Conservation (phyloP, 1,284 basidiomycete species). For the Ceratobasidium theobromae region DNA sequence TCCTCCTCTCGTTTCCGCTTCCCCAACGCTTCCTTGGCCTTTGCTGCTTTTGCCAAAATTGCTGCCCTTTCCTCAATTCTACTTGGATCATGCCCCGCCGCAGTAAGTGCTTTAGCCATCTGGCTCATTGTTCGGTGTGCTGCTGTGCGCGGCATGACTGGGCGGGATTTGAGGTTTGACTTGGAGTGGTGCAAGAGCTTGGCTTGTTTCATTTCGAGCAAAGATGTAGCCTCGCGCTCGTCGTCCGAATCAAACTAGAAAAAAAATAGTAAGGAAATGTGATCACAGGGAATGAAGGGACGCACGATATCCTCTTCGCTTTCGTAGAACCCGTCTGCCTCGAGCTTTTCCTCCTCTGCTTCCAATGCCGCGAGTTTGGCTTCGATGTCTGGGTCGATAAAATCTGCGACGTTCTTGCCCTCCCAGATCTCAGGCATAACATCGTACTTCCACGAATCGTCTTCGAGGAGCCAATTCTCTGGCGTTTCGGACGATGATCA, state of each 20-base stretch:
- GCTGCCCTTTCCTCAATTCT: slow-evolving; percentile 86
- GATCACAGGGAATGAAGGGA: no score
- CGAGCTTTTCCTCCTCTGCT: slow-evolving; percentile 91
- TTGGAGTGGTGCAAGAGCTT: slow-evolving; percentile 77
- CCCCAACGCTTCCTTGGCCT: slow-evolving; percentile 55
- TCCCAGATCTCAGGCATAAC: slow-evolving; percentile 95
- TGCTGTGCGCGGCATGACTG: slow-evolving; percentile 83
- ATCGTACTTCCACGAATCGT: slow-evolving; percentile 96
- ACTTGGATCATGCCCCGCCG: slow-evolving; percentile 87
- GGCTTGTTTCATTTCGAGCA: slow-evolving; percentile 70
- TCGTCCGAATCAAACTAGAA: slow-evolving; percentile 88
- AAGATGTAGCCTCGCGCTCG: slow-evolving; percentile 72
- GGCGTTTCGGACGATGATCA: no score
- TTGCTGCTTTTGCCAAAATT: slow-evolving; percentile 76
- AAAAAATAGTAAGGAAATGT: no score
- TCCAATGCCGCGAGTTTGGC: slow-evolving; percentile 97
- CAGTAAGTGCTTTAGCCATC: slow-evolving; percentile 78
- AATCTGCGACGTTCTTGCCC: slow-evolving; percentile 99
- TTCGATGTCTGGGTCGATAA: slow-evolving; percentile 97
- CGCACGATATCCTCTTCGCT: slow-evolving; percentile 80
- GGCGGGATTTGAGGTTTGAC: slow-evolving; percentile 84
- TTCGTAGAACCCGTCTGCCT: slow-evolving; percentile 95
- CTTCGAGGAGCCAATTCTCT: slow-evolving; percentile 89
- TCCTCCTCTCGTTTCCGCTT: slow-evolving; percentile 61
- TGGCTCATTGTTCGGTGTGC: slow-evolving; percentile 85